Base-by-base conservation (phyloP, 202 grass and related monocot genomes). In the Dendrocalamus latiflorus region DNA sequence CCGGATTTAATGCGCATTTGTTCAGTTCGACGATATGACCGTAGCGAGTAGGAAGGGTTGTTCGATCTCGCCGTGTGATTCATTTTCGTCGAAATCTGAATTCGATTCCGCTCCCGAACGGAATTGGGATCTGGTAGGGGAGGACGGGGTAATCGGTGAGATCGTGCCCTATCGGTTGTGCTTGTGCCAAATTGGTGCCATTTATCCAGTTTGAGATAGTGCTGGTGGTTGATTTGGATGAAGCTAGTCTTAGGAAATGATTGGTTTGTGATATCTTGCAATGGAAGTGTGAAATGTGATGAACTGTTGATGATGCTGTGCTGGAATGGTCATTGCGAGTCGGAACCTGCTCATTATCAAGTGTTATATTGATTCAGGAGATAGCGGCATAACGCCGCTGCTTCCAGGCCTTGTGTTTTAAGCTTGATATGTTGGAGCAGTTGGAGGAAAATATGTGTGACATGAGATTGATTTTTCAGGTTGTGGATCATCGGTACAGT, bases 391-490 rank as follows among this genome's bases (percentile, higher is more conserved):
- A n/a, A n/a, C n/a, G n/a, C n/a, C n/a, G 16, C 70, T 53, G 8
- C 5, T 5, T 50, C 1, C 5, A 33, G 28, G 28, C 9, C 26
- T 36, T 21, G 47, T 54, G 26, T 12, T 15, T 74, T 43, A 48
- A 65, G 70, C 30, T 83, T 74, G 44, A 74, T 54, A 42, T 6
- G 2, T 9, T 66, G 41, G 14, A 73, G 53, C 3, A 3, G 16
- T 73, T 34, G 12, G 13, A 68, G 24, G n/a, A 70, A 74, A 54
- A 60, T 77, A 64, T 69, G 58, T 49, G 51, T 89, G 26, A 85
- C n/a, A n/a, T 47, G 65, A 33, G 65, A 15, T 81, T 67, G 30
- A 69, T 75, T 81, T 70, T 55, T 34, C 68, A 86, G 81, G 57
- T 67, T 25, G 30, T 84, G 75, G 58, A 41, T 63, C 57, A 71